Base-by-base conservation (phyloP, 129 eudicot species). In the Logfia minima region DNA sequence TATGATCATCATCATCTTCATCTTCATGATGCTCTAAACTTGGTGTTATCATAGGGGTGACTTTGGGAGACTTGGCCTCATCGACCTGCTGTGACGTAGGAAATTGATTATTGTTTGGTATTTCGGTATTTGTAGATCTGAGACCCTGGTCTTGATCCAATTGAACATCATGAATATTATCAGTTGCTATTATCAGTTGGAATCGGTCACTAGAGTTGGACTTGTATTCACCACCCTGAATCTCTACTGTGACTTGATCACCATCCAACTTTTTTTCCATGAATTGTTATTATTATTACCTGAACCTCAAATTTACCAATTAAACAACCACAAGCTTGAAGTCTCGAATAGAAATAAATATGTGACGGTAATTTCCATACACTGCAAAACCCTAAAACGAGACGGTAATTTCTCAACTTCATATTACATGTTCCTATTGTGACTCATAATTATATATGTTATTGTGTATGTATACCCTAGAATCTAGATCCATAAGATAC, bases 361-460 rank as follows among this genome's bases (percentile, higher is more conserved):
- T 24, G 26, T 24, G 26, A 24, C 26, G 26, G 26, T 24, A 24
- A 24, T 24, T 26, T 26, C 29, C 59, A 96, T 84, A 59, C 79
- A 79, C 72, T 88, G 84, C 80, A 92, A 90, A 86, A 92, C 98
- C 80, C 96, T 92, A 45, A 92, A 92, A 82, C 85, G 98, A 79
- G 98, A 92, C 74, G 96, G 98, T 92, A 84, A 75, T 23, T 43
- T 82, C 77, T 65, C 63, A 2, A n/a, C 28, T 23, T 2, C 19
- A 0, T 18, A 8, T 32, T 16, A 2, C 32, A 11, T 26, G 17
- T 78, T 70, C 23, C 45, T 35, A 2, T 70, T 1, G 51, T 7
- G 55, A 70, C 61, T 53, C 77, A 60, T 78, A 48, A 45, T 68
- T 52, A 26, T 62, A 5, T 70, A 13, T 45, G 55, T 22, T 43